A percentile compares a stretch with the other conserved stretches of the same genome.
Evolutionary conservation across 164 flowering plant species (phyloP).

Genomic region (Magnolia sinica): DNA sequence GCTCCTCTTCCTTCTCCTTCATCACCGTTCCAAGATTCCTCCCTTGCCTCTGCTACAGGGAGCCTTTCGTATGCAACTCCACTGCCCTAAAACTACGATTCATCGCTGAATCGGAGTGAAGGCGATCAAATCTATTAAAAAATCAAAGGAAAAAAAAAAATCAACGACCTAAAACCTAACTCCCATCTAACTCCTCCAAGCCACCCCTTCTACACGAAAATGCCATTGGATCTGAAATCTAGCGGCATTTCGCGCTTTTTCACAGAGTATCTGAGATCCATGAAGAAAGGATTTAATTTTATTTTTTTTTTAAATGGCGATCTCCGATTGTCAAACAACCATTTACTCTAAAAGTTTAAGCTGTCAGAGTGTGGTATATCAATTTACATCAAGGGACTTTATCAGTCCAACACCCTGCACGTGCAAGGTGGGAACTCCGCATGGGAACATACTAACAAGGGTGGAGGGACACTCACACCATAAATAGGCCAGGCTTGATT

Average conservation of each 20-base stretch:
- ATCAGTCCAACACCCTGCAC: no score
- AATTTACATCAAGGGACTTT: no score
- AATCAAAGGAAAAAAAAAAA: neutral
- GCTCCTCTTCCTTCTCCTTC: constrained; percentile 89
- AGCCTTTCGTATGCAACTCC: constrained; percentile 61
- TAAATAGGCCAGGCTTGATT: no score
- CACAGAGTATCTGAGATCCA: neutral
- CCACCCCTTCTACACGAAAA: neutral
- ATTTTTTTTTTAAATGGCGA: neutral
- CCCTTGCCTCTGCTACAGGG: constrained; percentile 41
- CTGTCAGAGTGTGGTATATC: no score
- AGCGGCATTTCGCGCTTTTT: neutral
- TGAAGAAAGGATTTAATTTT: no score
- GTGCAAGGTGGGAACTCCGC: no score
- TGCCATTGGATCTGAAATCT: neutral
- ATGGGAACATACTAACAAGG: no score
- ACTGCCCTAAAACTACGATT: constrained; percentile 85
- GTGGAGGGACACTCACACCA: no score
- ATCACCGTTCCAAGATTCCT: constrained; percentile 46
- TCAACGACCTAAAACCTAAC: constrained; percentile 3
- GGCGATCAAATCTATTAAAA: no score
- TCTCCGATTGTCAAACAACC: neutral
- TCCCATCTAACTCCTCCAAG: constrained; percentile 10
- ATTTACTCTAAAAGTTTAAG: no score
- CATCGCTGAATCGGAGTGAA: constrained; percentile 27